A percentile compares a stretch with the other conserved stretches of the same genome.
Conservation (phyloP, 441 rosid species). For the Croton setiger region DNA sequence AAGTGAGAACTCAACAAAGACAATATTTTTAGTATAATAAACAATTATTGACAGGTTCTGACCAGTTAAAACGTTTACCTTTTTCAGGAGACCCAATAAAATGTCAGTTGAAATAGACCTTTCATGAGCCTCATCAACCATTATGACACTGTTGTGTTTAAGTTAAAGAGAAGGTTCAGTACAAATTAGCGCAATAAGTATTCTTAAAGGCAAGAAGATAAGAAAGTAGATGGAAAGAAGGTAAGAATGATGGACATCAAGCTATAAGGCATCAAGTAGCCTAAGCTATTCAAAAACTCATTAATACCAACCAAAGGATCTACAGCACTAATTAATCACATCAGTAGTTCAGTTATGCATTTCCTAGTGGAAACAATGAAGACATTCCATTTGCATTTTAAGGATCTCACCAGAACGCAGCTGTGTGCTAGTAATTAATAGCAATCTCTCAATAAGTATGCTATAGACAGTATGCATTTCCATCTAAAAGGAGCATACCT, state of each 20-base stretch:
- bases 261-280: neutral
- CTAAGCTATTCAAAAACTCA: neutral
- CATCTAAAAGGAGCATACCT: slow-evolving; percentile 7
- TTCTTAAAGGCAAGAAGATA: neutral
- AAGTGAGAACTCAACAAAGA: slow-evolving; percentile 9
- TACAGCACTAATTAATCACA: slow-evolving; percentile 6
- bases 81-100: slow-evolving; percentile 87
- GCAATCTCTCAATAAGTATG: neutral
- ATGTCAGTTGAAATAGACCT: slow-evolving; percentile 95
- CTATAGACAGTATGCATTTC: neutral
- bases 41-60: slow-evolving; percentile 5
- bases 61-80: slow-evolving; percentile 41
- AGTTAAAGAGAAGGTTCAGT: neutral
- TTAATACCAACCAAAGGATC: neutral
- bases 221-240: neutral
- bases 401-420: neutral
- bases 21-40: slow-evolving; percentile 5
- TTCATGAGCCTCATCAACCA: slow-evolving; percentile 99
- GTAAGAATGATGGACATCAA: slow-evolving; percentile 6
- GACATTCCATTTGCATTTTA: slow-evolving; percentile 4
- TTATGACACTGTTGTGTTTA: slow-evolving; percentile 61
- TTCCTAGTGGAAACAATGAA: neutral
- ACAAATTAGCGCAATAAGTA: neutral
- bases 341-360: slow-evolving; percentile 3
- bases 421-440: neutral